Evolutionary conservation across 805 yeast genomes (phyloP).

Genomic region (Barnettozyma wickerhamii): DNA sequence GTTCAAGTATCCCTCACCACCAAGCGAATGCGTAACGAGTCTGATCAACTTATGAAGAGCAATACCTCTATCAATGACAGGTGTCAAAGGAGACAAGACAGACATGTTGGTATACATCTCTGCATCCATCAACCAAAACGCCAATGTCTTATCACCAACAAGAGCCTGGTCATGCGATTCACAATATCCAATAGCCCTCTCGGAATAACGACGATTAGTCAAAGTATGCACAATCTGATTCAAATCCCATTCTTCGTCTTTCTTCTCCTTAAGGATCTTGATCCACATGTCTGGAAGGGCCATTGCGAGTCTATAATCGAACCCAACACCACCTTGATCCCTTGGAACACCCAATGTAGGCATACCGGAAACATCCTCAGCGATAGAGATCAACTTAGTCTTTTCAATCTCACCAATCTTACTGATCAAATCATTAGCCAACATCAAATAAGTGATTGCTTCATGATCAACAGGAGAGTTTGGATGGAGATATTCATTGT

Average conservation of each 20-base stretch:
- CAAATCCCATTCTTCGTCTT: slow-evolving; percentile 91
- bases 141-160: slow-evolving; percentile 94
- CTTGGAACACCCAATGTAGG: slow-evolving; percentile 87
- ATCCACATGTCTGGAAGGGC: slow-evolving; percentile 99
- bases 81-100: slow-evolving; percentile 62
- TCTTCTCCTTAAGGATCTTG: slow-evolving; percentile 75
- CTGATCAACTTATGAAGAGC: slow-evolving; percentile 90
- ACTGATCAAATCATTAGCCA: slow-evolving; percentile 78
- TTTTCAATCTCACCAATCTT: slow-evolving; percentile 42
- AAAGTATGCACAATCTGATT: slow-evolving; percentile 74
- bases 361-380: slow-evolving; percentile 97
- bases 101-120: slow-evolving; percentile 98
- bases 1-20: slow-evolving; percentile 95
- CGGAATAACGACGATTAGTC: slow-evolving; percentile 84
- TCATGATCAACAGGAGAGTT: slow-evolving; percentile 78
- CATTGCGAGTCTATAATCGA: slow-evolving; percentile 92
- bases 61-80: slow-evolving; percentile 82
- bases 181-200: slow-evolving; percentile 85
- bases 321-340: slow-evolving; percentile 79
- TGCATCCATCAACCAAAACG: slow-evolving; percentile 98
- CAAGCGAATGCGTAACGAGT: slow-evolving; percentile 80
- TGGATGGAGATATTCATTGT: slow-evolving; percentile 81
- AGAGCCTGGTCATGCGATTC: slow-evolving; percentile 97
- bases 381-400: slow-evolving; percentile 66
- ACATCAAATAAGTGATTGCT: slow-evolving; percentile 80